phyloP scores from a whole-genome alignment of 192 early-diverging fungal genomes.

The Coemansia sp. region DNA sequence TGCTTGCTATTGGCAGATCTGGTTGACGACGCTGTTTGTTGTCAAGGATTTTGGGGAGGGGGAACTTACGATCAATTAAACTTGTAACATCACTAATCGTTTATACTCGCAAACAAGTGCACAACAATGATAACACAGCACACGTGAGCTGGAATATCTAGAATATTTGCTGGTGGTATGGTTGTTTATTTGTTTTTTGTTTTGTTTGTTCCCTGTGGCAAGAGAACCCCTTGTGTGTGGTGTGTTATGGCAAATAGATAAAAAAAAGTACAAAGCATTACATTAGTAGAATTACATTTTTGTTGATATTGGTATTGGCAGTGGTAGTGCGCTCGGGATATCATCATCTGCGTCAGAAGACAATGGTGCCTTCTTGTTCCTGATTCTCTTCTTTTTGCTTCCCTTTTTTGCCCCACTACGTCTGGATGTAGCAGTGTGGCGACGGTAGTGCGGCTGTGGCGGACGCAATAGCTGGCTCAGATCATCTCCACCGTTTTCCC shows the following conservation, averaged over 20 bases:
- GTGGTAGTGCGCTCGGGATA: conserved; percentile 25
- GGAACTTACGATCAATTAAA: too few species aligned
- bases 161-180: too few species aligned
- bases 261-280: conserved; percentile 12
- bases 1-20: too few species aligned
- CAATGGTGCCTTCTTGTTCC: conserved; percentile 11
- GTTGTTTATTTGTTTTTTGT: too few species aligned
- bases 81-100: too few species aligned
- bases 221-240: too few species aligned
- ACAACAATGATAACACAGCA: too few species aligned
- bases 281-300: conserved; percentile 47
- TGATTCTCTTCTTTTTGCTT: conserved; percentile 29
- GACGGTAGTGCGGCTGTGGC: not conserved
- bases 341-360: not conserved
- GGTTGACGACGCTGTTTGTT: too few species aligned
- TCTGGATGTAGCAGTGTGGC: not conserved
- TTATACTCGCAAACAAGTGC: too few species aligned
- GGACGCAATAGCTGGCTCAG: not conserved
- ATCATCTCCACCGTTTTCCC: not conserved
- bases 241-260: not conserved
- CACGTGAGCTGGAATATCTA: too few species aligned
- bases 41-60: too few species aligned
- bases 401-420: conserved; percentile 20
- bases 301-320: conserved; percentile 36
- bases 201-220: too few species aligned